phyloP scores from a whole-genome alignment of 345 rosid genomes.

The Cardiospermum halicacabum region DNA sequence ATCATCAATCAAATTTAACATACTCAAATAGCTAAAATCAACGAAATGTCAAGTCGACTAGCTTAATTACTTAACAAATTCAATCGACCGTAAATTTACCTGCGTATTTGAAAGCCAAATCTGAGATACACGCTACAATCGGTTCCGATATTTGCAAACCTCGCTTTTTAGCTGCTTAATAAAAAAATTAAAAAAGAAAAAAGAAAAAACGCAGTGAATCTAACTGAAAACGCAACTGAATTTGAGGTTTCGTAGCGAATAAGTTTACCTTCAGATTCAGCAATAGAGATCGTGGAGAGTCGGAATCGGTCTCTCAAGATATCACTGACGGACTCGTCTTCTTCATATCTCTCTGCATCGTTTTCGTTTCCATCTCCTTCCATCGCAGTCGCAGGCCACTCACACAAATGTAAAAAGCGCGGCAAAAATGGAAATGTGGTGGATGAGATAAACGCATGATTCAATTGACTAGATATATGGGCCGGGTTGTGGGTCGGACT shows the following conservation, averaged over 20 bases:
- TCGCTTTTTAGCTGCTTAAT: constrained; percentile 49
- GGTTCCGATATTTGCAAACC: constrained; percentile 63
- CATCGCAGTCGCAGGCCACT: constrained; percentile 36
- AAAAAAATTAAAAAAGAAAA: no score
- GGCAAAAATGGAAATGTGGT: neutral
- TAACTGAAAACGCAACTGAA: constrained; percentile 10
- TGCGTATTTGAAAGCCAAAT: constrained; percentile 69
- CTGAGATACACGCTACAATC: constrained; percentile 62
- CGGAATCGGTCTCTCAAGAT: constrained; percentile 72
- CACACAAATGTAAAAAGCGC: constrained; percentile 11
- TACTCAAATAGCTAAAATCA: neutral
- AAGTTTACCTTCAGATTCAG: constrained; percentile 81
- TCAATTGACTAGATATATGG: no score
- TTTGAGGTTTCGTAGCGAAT: neutral
- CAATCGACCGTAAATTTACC: constrained; percentile 35
- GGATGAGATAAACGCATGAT: no score
- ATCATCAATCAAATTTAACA: neutral
- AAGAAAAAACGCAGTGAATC: neutral
- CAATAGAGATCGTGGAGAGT: constrained; percentile 71
- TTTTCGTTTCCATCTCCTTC: constrained; percentile 35
- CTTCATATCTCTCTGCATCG: constrained; percentile 43
- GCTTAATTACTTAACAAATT: neutral
- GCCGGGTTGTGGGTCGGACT: neutral
- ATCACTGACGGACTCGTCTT: constrained; percentile 48
- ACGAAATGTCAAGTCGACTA: neutral